A percentile compares a stretch with the other conserved stretches of the same genome.
Evolutionary conservation across 1,139 yeast genomes (phyloP).

Genomic region (Scheffersomyces segobiensis): DNA sequence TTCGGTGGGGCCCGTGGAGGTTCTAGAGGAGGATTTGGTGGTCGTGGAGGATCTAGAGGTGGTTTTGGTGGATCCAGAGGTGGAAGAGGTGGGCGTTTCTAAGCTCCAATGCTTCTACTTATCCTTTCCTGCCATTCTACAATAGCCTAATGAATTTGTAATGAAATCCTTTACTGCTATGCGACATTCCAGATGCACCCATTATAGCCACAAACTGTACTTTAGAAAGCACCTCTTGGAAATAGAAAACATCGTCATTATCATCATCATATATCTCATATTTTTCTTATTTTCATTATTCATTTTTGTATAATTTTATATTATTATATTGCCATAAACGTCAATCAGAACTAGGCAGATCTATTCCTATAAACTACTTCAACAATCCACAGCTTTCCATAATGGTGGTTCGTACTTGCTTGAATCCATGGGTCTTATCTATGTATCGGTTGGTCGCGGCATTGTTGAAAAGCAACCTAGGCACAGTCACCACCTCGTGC

Average conservation of each 20-base stretch:
- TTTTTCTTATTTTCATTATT: constrained; percentile 4
- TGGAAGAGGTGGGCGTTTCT: constrained; percentile 14
- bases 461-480: constrained; percentile 37
- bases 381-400: constrained; percentile 32
- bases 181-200: not conserved
- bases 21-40: constrained; percentile 39
- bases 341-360: constrained; percentile 1
- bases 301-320: constrained; percentile 12
- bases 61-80: constrained; percentile 22
- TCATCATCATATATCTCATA: constrained; percentile 1
- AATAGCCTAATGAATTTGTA: not conserved
- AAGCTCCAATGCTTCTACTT: not conserved
- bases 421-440: constrained; percentile 30
- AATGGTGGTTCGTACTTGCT: constrained; percentile 36
- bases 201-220: not conserved
- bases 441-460: constrained; percentile 24
- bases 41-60: constrained; percentile 44
- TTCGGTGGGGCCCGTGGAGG: constrained; percentile 45
- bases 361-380: not conserved
- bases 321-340: constrained; percentile 1
- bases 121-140: not conserved
- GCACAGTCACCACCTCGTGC: constrained; percentile 25
- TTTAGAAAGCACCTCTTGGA: not conserved
- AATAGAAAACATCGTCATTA: not conserved
- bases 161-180: not conserved